phyloP scores from a whole-genome alignment of 208 protist species.

The Trypanosoma melophagium region DNA sequence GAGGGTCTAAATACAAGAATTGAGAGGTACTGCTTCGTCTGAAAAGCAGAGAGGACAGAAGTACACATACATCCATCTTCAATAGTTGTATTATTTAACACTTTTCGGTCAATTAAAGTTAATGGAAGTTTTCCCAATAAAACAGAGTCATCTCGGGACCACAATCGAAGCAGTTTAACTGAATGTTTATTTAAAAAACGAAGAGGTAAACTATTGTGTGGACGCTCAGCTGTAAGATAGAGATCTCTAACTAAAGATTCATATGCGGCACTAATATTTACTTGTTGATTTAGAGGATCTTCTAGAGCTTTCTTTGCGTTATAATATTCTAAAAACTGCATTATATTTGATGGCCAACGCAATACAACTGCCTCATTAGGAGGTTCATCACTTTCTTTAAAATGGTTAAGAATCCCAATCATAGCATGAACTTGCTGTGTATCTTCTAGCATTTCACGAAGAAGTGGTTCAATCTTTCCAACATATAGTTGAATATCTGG shows the following conservation, averaged over 20 bases:
- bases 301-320: conserved; percentile 72
- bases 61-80: conserved; percentile 51
- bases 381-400: conserved; percentile 57
- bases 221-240: conserved; percentile 55
- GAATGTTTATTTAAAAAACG: conserved; percentile 49
- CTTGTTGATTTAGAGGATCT: conserved; percentile 57
- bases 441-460: conserved; percentile 87
- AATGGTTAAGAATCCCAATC: conserved; percentile 59
- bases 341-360: conserved; percentile 77
- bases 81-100: conserved; percentile 70
- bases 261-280: conserved; percentile 62
- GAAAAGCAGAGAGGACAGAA: conserved; percentile 65
- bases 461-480: conserved; percentile 78
- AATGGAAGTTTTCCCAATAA: conserved; percentile 49
- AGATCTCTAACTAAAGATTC: conserved; percentile 52
- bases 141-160: conserved; percentile 41
- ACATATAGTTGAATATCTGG: conserved; percentile 89
- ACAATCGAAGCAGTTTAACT: conserved; percentile 52
- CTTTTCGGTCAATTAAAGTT: conserved; percentile 65
- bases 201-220: conserved; percentile 56
- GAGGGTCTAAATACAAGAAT: conserved; percentile 43
- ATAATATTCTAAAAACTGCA: conserved; percentile 91
- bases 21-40: conserved; percentile 79
- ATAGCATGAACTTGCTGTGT: conserved; percentile 89
- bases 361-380: conserved; percentile 58